Percentiles rank a stretch among this genome's conserved stretches.
These are phyloP conservation scores for Dryas drummondii DNA, from an alignment of 306 rosid species.

Conservation along the genomic window DNA sequence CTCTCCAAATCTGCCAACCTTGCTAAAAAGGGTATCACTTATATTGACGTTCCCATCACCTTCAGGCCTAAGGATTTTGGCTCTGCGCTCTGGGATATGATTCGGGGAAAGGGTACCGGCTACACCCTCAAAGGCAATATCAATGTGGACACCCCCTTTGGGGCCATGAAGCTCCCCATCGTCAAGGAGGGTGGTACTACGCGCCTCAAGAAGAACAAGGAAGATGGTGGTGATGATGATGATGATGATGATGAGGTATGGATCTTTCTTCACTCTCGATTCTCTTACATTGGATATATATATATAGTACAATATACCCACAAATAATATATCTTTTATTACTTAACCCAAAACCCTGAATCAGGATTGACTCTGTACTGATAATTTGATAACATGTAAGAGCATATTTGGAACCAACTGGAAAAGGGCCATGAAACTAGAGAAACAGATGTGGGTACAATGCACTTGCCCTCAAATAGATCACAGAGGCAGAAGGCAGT, in stretches of 20 bases:
- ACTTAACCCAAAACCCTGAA: not conserved
- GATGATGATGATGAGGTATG: constrained; percentile 67
- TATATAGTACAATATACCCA: too few relatives aligned
- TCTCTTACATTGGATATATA: not conserved
- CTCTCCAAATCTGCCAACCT: constrained; percentile 66
- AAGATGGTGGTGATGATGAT: constrained; percentile 56
- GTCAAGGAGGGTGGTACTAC: constrained; percentile 94
- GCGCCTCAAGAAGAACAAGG: constrained; percentile 72
- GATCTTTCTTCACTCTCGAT: not conserved
- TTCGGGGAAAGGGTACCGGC: constrained; percentile 90
- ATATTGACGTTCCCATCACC: constrained; percentile 71
- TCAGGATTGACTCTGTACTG: not conserved
- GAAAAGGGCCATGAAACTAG: not conserved
- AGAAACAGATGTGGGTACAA: constrained; percentile 1
- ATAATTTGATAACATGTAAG: not conserved
- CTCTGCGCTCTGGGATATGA: constrained; percentile 96
- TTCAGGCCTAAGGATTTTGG: constrained; percentile 95
- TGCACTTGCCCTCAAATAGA: not conserved
- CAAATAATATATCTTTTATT: too few relatives aligned
- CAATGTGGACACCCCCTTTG: constrained; percentile 88
- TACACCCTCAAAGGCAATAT: constrained; percentile 76
- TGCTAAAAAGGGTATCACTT: constrained; percentile 53
- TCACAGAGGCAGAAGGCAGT: not conserved
- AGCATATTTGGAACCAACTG: not conserved
- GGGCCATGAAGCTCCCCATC: constrained; percentile 87